Evolutionary conservation across 306 rosid species (phyloP), one percentile per base, ranked within the genome.

Genomic region (Malus sylvestris): DNA sequence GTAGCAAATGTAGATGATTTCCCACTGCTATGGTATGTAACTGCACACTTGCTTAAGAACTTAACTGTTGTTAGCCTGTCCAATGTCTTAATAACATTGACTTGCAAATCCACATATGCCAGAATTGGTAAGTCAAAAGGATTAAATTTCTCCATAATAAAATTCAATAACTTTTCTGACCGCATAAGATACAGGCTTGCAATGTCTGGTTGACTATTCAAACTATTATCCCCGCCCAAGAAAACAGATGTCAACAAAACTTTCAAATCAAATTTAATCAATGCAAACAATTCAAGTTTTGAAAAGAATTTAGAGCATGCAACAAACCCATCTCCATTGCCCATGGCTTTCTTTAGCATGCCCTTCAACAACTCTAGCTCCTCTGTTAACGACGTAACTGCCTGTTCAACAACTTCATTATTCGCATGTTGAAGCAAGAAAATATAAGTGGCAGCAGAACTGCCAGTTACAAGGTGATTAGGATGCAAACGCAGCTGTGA

Each of bases 351-450:
- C 74, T 73, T 89, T 62, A 91, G 72, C 83, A 90, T 78, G 74
- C 81, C 86, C 79, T 86, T 91, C 81, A 93, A 89, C 78, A 90
- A 38, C 81, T 84, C 87, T 71, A 93, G 83, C 88, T 93, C 97
- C 76, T 91, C 89, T 46, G 64, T 81, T 87, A 93, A 75, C 57
- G 79, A 84, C 70, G 85, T 60, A 72, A 91, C 72, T 44, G 89
- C 82, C 84, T 86, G 91, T 72, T 93, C 86, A 13, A 91, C 98
- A 80, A 93, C 93, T 82, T 93, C 98, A 76, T 82, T 40, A 81
- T 90, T 93, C 82, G 88, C 89, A 23, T 93, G 97, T 75, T 93
- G 97, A 86, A 93, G 98, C 84, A 93, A 73, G 85, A 91, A 93
- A 76, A 91, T 82, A 84, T 91, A 93, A 73, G 97, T 93, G 78